phyloP scores from a whole-genome alignment of 2,329 filamentous ascomycete species.

The Pyrenophora teres region DNA sequence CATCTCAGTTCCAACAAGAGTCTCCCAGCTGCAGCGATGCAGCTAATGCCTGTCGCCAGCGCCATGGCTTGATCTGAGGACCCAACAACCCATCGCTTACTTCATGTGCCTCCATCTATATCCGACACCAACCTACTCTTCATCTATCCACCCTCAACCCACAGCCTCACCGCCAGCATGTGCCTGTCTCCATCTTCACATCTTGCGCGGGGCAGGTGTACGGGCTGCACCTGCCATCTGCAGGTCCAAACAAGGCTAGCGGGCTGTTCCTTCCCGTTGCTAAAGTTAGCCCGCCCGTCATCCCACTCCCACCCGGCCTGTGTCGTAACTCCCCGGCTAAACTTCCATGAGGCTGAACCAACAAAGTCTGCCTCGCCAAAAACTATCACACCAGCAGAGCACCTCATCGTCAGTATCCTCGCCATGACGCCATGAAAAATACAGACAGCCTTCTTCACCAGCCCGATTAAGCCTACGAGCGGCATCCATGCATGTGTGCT shows the following conservation, averaged over 20 bases:
- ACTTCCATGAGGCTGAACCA: slow-evolving; percentile 13
- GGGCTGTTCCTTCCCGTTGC: slow-evolving; percentile 10
- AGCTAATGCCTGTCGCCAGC: slow-evolving; percentile 9
- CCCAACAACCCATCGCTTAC: slow-evolving; percentile 6
- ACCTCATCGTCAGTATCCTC: slow-evolving; percentile 6
- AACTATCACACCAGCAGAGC: slow-evolving; percentile 10
- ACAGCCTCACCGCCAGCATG: slow-evolving; percentile 9
- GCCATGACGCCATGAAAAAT: background rate
- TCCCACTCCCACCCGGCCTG: background rate
- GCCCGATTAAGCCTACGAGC: background rate
- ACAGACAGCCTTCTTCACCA: slow-evolving; percentile 2
- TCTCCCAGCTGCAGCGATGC: slow-evolving; percentile 2
- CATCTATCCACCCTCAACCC: background rate
- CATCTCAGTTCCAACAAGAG: slow-evolving; percentile 8
- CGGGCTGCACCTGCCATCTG: background rate
- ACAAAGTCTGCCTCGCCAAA: slow-evolving; percentile 26
- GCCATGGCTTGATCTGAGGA: slow-evolving; percentile 13
- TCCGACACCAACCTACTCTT: background rate
- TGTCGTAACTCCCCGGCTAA: slow-evolving; percentile 8
- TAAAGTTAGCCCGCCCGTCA: slow-evolving; percentile 17
- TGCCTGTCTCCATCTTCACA: slow-evolving; percentile 9
- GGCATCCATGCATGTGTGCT: background rate
- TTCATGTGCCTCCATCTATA: slow-evolving; percentile 7
- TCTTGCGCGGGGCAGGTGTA: slow-evolving; percentile 13
- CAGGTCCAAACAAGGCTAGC: slow-evolving; percentile 4